A percentile compares a stretch with the other conserved stretches of the same genome.
Evolutionary conservation across 805 yeast genomes (phyloP).

Genomic region (Candida nonsorbophila): DNA sequence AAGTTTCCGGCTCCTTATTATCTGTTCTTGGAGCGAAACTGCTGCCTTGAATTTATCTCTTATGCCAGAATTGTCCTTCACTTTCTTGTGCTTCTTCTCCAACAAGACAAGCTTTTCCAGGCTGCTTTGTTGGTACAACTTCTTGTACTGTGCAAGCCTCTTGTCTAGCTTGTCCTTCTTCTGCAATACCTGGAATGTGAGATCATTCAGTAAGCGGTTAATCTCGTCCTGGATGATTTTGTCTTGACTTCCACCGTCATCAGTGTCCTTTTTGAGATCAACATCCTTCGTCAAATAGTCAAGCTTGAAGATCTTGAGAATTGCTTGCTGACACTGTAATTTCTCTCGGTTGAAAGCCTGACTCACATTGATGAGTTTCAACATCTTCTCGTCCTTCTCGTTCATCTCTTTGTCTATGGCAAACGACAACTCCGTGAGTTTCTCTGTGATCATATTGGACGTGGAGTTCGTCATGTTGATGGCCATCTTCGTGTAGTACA

Average conservation of each 20-base stretch:
- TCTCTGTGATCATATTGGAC: constrained; percentile 31
- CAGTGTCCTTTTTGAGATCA: constrained; percentile 14
- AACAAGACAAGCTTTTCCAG: too few species aligned
- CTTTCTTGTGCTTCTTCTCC: constrained; percentile 1
- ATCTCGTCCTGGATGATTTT: constrained; percentile 37
- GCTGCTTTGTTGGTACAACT: too few species aligned
- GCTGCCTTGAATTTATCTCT: constrained; percentile 15
- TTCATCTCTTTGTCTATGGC: constrained; percentile 33
- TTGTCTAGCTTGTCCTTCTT: constrained; percentile 23
- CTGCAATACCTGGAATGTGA: constrained; percentile 29
- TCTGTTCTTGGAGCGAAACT: constrained; percentile 20
- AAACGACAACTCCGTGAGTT: constrained; percentile 32
- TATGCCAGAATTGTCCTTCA: constrained; percentile 2
- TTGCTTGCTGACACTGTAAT: constrained; percentile 21
- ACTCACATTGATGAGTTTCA: constrained; percentile 18
- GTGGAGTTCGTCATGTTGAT: constrained; percentile 27
- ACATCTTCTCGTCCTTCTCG: constrained; percentile 28
- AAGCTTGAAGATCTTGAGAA: constrained; percentile 24
- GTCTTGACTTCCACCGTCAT: constrained; percentile 9
- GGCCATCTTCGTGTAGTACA: constrained; percentile 30
- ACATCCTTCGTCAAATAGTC: constrained; percentile 27
- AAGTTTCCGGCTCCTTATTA: constrained; percentile 9
- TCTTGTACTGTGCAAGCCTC: constrained; percentile 6
- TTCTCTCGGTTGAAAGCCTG: constrained; percentile 17
- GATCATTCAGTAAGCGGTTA: constrained; percentile 31